Conservation (phyloP, 257 asterid species). For the Solanum pinnatisectum region DNA sequence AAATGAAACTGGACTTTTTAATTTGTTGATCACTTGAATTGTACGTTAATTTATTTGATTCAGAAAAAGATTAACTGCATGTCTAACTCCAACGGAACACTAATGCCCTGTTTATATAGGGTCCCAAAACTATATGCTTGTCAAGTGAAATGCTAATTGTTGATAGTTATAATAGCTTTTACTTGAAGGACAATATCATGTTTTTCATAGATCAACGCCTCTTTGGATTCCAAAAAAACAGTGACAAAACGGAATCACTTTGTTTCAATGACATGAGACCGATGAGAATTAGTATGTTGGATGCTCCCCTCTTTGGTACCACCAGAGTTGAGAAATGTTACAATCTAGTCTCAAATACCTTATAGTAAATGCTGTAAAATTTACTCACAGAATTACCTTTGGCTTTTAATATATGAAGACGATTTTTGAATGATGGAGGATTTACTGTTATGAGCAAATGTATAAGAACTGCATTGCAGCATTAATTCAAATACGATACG, state of each 20-base stretch:
- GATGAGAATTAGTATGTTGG: neutral
- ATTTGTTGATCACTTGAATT: neutral
- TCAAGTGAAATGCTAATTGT: too few relatives aligned
- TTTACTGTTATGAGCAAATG: neutral
- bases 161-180: neutral
- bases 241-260: neutral
- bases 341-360: neutral
- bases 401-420: neutral
- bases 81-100: too few relatives aligned
- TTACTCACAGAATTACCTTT: neutral
- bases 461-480: neutral
- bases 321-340: neutral
- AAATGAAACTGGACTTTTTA: neutral
- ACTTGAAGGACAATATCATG: neutral
- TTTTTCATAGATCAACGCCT: neutral
- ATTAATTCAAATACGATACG: neutral
- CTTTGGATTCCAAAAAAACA: neutral
- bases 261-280: neutral
- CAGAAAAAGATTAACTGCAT: neutral
- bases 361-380: neutral
- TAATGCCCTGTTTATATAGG: too few relatives aligned
- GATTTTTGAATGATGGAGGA: neutral
- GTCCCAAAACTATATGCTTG: too few relatives aligned
- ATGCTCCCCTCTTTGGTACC: neutral
- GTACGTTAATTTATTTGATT: neutral